Evolutionary conservation across 1,139 yeast genomes (phyloP).

Genomic region (Nakaseomyces kungkrabaensis): DNA sequence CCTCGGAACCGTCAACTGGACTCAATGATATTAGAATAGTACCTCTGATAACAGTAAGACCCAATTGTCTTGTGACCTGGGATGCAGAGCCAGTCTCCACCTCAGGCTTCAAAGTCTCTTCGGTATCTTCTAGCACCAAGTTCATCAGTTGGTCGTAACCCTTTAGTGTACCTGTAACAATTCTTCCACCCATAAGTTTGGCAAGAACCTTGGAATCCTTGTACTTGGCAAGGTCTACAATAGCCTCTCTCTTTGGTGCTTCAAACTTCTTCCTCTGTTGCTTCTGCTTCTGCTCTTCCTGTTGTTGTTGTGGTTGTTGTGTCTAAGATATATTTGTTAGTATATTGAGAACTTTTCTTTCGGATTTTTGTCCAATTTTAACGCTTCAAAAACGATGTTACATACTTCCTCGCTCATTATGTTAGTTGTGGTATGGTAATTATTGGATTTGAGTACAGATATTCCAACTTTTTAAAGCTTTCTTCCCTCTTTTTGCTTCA

Average conservation of each 20-base stretch:
- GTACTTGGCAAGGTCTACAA: conserved; percentile 70
- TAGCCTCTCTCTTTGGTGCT: conserved; percentile 84
- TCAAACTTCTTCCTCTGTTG: conserved; percentile 41
- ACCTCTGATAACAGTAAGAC: conserved; percentile 79
- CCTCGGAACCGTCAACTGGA: conserved; percentile 75
- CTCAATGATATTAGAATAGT: conserved; percentile 71
- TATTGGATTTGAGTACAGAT: too few relatives aligned
- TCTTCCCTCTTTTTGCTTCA: too few relatives aligned
- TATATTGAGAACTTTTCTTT: background rate
- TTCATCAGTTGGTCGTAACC: conserved; percentile 94
- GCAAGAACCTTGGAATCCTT: conserved; percentile 67
- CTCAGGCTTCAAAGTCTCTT: conserved; percentile 56
- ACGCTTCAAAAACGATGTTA: background rate
- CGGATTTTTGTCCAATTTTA: too few relatives aligned
- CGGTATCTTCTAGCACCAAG: conserved; percentile 76
- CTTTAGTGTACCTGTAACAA: conserved; percentile 64
- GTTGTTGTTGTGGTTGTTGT: background rate
- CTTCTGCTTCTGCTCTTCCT: conserved; percentile 22
- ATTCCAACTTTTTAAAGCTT: too few relatives aligned
- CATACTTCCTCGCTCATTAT: conserved; percentile 4
- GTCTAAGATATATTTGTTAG: too few relatives aligned
- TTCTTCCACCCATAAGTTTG: conserved; percentile 81
- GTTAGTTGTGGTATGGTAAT: too few relatives aligned
- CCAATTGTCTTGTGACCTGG: conserved; percentile 52
- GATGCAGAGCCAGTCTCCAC: conserved; percentile 40